Evolutionary conservation across 2,329 filamentous ascomycete genomes (phyloP), one percentile per base, ranked within the genome.

Genomic region (Penicillium sclerotiorum): DNA sequence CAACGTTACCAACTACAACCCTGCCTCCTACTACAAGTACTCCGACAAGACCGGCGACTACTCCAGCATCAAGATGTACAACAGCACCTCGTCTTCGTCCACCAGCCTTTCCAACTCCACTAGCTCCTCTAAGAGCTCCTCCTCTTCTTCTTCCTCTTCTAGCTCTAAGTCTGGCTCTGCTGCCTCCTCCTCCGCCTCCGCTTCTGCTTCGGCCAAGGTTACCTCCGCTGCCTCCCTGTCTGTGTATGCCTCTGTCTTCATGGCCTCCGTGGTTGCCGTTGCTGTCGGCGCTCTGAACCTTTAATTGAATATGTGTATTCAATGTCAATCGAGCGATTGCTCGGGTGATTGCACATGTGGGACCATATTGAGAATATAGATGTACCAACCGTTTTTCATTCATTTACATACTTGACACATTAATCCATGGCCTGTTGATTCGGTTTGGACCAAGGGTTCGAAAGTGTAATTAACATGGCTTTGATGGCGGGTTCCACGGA

Each of bases 21-120:
- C 84, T 1, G 77, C 73, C 32, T 81, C 82, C 55, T 80, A 82
- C 59, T 92, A 91, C 65, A 70, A 78, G 35, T 91, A 83, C 59
- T 76, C 77, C 21, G 86, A 88, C 64, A 73, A 74, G 41, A 76
- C 78, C 0, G 88, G 88, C 39, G 74, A 70, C 45, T 89, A 78
- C 75, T 61, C 85, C 61, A 87, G 84, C 71, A 88, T 89, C 43
- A 46, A 46, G 43, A 36, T 46, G 32, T 39, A 21, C 33, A 46
- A 46, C 43, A 39, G 23, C 43, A 18, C 25, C 12, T 43, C 40
- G 7, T 38, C 43, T 2, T 37, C 43, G 12, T 38, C 43, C 8
- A 15, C 21, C 17, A 18, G 27, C 4, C 33, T 46, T 21, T 38
- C 43, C 33, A 46, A 38, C 43, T 38, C 33, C 23, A 23, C 9